Percentiles rank a stretch among this genome's conserved stretches.
phyloP scores from a whole-genome alignment of 2,329 filamentous ascomycete genomes.

The Alternaria triticina region DNA sequence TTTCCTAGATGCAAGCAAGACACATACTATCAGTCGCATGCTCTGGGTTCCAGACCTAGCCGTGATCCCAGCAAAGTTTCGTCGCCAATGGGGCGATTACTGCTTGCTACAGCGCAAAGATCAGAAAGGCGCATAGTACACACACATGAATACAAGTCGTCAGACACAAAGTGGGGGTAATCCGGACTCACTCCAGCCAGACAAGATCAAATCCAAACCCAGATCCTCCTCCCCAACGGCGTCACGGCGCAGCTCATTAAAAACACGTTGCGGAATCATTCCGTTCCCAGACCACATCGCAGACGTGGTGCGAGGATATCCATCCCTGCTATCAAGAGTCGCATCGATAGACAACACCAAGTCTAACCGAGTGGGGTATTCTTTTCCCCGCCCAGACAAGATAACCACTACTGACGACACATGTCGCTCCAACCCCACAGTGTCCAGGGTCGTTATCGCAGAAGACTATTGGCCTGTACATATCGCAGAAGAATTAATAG shows the following conservation, averaged over 20 bases:
- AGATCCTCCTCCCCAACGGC: not conserved
- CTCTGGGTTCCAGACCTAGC: constrained; percentile 80
- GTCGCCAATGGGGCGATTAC: constrained; percentile 84
- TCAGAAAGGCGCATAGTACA: not conserved
- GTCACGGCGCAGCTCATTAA: not conserved
- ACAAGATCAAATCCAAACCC: not conserved
- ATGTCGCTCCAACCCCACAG: constrained; percentile 21
- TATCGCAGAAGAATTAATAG: not conserved
- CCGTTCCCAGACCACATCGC: not conserved
- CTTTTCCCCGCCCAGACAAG: constrained; percentile 16
- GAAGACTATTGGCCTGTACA: not conserved
- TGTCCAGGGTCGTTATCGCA: constrained; percentile 19
- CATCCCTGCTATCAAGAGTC: not conserved
- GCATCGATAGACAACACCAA: not conserved
- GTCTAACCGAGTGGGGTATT: constrained; percentile 32
- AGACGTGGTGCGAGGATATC: not conserved
- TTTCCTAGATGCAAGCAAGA: constrained; percentile 82
- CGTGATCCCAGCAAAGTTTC: constrained; percentile 71
- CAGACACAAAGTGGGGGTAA: not conserved
- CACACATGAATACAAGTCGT: not conserved
- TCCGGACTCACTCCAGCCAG: not conserved
- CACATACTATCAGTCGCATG: constrained; percentile 74
- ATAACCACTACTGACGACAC: constrained; percentile 23
- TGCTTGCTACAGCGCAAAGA: constrained; percentile 73
- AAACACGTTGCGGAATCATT: not conserved